These are phyloP conservation scores for Fusarium tuaranense DNA, from an alignment of 2,329 filamentous ascomycete species.

Conservation along the genomic window DNA sequence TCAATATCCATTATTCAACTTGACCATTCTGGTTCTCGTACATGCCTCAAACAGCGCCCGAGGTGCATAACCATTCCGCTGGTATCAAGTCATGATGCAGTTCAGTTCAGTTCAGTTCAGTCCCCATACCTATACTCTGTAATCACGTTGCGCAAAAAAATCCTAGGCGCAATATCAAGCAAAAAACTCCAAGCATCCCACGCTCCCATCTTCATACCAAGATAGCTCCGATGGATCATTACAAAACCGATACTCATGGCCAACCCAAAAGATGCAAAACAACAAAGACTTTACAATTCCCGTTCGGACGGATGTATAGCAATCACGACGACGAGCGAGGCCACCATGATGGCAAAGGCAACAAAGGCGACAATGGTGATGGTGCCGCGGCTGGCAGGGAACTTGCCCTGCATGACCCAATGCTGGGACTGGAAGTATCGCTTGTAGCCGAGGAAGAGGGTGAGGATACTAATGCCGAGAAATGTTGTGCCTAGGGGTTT, in stretches of 20 bases:
- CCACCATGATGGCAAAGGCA: constrained; percentile 71
- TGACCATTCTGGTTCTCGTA: background rate
- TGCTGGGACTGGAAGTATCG: constrained; percentile 83
- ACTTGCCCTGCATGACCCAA: constrained; percentile 84
- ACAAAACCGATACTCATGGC: background rate
- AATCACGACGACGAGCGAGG: constrained; percentile 69
- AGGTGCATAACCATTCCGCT: constrained; percentile 3
- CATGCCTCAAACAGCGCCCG: background rate
- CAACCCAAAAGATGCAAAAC: background rate
- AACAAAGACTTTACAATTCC: constrained; percentile 24
- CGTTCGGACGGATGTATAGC: constrained; percentile 59
- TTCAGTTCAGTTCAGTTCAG: background rate
- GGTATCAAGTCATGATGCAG: constrained; percentile 35
- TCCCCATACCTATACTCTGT: background rate
- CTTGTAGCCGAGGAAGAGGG: constrained; percentile 81
- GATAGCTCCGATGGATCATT: background rate
- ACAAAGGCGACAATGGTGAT: constrained; percentile 77
- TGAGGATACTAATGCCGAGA: constrained; percentile 78
- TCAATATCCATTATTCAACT: background rate
- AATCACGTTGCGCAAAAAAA: constrained; percentile 19
- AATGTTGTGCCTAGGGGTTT: constrained; percentile 83
- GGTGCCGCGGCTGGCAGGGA: constrained; percentile 81
- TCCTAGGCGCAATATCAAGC: background rate
- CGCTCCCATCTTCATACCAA: background rate
- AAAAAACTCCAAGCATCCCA: background rate